Evolutionary conservation across 2,329 filamentous ascomycete species (phyloP).

Genomic region (Tricladium varicosporioides): DNA sequence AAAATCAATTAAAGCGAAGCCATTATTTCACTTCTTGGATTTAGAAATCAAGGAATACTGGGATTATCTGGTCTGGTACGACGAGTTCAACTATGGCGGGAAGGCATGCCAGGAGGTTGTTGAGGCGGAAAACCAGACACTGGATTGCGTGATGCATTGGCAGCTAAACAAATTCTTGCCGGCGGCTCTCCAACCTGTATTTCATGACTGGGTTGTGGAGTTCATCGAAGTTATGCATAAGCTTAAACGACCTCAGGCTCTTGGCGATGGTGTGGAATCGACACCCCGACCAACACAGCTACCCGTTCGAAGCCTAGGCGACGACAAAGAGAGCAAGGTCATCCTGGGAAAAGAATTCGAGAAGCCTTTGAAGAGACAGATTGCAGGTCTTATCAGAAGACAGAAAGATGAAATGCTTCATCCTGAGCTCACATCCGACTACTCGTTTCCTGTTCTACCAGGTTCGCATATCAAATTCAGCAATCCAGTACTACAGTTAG

Average conservation of each 20-base stretch:
- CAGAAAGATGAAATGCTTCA: conserved; percentile 89
- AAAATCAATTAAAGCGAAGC: conserved; percentile 94
- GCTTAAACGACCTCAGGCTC: conserved; percentile 65
- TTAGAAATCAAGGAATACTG: conserved; percentile 98
- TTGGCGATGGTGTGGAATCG: conserved; percentile 44
- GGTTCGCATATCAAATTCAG: conserved; percentile 61
- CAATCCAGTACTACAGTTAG: conserved; percentile 86
- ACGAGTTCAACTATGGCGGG: conserved; percentile 97
- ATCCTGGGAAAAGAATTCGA: conserved; percentile 82
- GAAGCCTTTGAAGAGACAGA: conserved; percentile 86
- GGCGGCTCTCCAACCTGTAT: conserved; percentile 72
- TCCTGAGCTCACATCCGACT: conserved; percentile 82
- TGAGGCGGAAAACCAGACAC: conserved; percentile 70
- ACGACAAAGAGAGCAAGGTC: conserved; percentile 56
- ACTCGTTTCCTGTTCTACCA: conserved; percentile 78
- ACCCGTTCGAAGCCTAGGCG: conserved; percentile 54
- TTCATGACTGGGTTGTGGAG: conserved; percentile 90
- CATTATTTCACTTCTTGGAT: conserved; percentile 95
- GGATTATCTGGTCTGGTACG: conserved; percentile 99
- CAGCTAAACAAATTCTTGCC: conserved; percentile 91
- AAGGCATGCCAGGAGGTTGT: conserved; percentile 84
- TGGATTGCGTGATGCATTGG: conserved; percentile 98
- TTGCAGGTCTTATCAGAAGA: conserved; percentile 74
- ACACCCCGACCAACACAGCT: conserved; percentile 59
- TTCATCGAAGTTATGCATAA: conserved; percentile 94